Percentiles rank a stretch among this genome's conserved stretches.
Conservation (phyloP, 2,329 filamentous ascomycete genomes). For the Pseudonectria buxi region DNA sequence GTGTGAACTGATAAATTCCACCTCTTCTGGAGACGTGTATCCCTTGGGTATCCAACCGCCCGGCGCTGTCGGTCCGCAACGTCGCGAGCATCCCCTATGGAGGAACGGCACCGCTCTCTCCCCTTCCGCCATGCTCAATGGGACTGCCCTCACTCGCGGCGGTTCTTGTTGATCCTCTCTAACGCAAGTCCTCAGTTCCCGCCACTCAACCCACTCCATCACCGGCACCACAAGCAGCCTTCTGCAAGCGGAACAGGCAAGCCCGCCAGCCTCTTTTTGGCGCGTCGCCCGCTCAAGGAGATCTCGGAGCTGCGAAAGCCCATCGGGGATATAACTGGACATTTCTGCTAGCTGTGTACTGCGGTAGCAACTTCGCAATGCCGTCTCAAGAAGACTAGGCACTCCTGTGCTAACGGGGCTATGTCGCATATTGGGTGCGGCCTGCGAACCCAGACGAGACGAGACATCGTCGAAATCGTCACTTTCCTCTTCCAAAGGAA, state of each 20-base stretch:
- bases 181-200: constrained; percentile 29
- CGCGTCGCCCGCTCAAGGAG: constrained; percentile 33
- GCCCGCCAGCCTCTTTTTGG: constrained; percentile 41
- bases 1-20: not conserved
- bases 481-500: constrained; percentile 16
- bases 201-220: constrained; percentile 59
- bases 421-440: constrained; percentile 7
- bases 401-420: constrained; percentile 27
- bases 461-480: constrained; percentile 3
- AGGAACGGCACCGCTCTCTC: constrained; percentile 40
- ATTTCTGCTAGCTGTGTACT: constrained; percentile 38
- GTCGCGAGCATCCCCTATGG: constrained; percentile 44
- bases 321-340: constrained; percentile 35
- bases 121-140: constrained; percentile 24
- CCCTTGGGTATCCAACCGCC: constrained; percentile 17
- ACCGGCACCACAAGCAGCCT: constrained; percentile 43
- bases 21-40: constrained; percentile 7
- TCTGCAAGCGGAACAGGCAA: constrained; percentile 46
- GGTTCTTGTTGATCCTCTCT: constrained; percentile 2
- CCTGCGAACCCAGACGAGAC: constrained; percentile 1
- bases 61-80: constrained; percentile 32
- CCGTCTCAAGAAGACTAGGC: constrained; percentile 45
- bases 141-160: constrained; percentile 11
- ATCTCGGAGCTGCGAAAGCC: constrained; percentile 32
- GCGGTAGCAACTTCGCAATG: constrained; percentile 39